A percentile compares a stretch with the other conserved stretches of the same genome.
These are phyloP conservation scores for Catunica adiposa DNA, from an alignment of 2,329 filamentous ascomycete genomes.

Conservation along the genomic window DNA sequence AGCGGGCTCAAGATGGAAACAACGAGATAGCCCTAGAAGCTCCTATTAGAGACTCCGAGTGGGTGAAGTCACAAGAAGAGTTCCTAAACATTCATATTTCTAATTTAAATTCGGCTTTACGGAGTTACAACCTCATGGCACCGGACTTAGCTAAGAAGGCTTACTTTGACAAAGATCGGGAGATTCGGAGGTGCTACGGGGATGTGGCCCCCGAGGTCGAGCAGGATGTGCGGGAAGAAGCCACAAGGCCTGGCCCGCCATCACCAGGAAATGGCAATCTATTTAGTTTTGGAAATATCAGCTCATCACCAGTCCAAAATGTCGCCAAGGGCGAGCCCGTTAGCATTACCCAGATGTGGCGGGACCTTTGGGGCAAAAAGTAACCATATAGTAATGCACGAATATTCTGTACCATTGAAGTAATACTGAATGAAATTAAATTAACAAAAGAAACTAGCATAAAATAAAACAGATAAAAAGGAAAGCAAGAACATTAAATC, in stretches of 20 bases:
- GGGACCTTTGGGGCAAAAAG: slow-evolving; percentile 45
- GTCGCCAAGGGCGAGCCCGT: slow-evolving; percentile 55
- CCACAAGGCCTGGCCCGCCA: slow-evolving; percentile 26
- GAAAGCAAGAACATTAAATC: too few relatives aligned
- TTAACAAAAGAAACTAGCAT: too few relatives aligned
- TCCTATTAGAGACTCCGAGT: slow-evolving; percentile 64
- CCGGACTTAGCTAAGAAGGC: slow-evolving; percentile 85
- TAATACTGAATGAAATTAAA: too few relatives aligned
- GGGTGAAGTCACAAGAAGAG: slow-evolving; percentile 53
- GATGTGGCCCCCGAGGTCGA: slow-evolving; percentile 69
- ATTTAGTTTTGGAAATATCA: slow-evolving; percentile 21
- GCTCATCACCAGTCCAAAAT: slow-evolving; percentile 30
- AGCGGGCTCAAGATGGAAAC: not conserved
- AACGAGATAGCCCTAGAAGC: not conserved
- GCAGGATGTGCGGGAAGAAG: slow-evolving; percentile 54
- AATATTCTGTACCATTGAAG: not conserved
- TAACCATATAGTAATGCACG: not conserved
- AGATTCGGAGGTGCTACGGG: slow-evolving; percentile 65
- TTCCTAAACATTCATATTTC: slow-evolving; percentile 65
- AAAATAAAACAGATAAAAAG: too few relatives aligned
- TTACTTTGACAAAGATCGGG: slow-evolving; percentile 70
- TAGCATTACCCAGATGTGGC: slow-evolving; percentile 80
- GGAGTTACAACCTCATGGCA: slow-evolving; percentile 90
- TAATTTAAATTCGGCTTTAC: slow-evolving; percentile 61
- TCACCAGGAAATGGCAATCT: slow-evolving; percentile 14